These are phyloP conservation scores for Thymus mandschuricus DNA, from an alignment of 257 asterid species.

Conservation along the genomic window DNA sequence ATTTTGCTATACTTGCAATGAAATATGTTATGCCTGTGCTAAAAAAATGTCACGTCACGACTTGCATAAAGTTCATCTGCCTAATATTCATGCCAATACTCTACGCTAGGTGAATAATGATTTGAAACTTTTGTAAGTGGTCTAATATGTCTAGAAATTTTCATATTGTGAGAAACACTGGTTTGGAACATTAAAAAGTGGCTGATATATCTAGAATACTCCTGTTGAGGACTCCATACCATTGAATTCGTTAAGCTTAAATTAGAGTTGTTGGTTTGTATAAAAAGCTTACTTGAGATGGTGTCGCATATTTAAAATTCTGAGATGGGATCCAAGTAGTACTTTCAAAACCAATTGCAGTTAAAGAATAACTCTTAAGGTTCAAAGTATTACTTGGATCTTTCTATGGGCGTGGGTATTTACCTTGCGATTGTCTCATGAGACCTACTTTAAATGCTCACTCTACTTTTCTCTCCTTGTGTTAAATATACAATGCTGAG, in stretches of 20 bases:
- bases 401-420: not conserved
- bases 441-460: not conserved
- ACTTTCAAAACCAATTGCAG: too few species aligned
- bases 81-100: not conserved
- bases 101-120: not conserved
- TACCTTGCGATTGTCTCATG: not conserved
- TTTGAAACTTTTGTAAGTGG: slow-evolving; percentile 5
- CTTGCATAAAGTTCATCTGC: not conserved
- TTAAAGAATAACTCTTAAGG: too few species aligned
- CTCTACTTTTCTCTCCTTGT: slow-evolving; percentile 5
- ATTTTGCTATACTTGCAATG: not conserved
- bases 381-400: not conserved
- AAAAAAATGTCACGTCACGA: not conserved
- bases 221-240: too few species aligned
- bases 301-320: not conserved
- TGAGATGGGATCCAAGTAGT: too few species aligned
- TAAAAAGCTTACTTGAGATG: not conserved
- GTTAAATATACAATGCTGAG: slow-evolving; percentile 10
- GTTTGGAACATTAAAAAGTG: not conserved
- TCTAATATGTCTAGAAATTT: not conserved
- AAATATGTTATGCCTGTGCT: not conserved
- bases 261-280: not conserved
- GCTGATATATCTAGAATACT: not conserved
- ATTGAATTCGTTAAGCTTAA: not conserved
- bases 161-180: not conserved